Percentiles rank a stretch among this genome's conserved stretches.
phyloP scores from a whole-genome alignment of 768 basidiomycete genomes.

The Russula earlei region DNA sequence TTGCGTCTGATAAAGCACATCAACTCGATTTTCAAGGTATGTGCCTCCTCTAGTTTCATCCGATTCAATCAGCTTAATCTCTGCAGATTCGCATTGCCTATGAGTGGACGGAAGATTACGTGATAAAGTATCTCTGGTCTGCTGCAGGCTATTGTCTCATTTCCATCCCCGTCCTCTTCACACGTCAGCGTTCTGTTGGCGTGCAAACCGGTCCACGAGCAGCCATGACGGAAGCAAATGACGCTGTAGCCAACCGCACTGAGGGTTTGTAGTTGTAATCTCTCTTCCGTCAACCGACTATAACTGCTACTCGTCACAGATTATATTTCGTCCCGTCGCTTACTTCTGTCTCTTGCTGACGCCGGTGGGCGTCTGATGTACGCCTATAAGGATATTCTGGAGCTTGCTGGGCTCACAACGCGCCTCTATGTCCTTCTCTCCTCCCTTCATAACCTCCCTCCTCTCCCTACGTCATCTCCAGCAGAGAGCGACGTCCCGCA shows the following conservation, averaged over 20 bases:
- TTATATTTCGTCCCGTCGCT: slow-evolving; percentile 88
- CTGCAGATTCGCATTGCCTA: slow-evolving; percentile 77
- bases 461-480: slow-evolving; percentile 34
- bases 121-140: slow-evolving; percentile 95
- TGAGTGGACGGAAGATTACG: slow-evolving; percentile 94
- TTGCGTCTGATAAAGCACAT: slow-evolving; percentile 75
- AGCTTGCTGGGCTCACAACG: slow-evolving; percentile 89
- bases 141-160: slow-evolving; percentile 88
- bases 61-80: background rate
- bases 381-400: slow-evolving; percentile 89
- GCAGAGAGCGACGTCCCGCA: slow-evolving; percentile 28
- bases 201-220: slow-evolving; percentile 17
- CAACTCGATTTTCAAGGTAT: slow-evolving; percentile 83
- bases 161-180: slow-evolving; percentile 80
- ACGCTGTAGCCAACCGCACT: slow-evolving; percentile 39
- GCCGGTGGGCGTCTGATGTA: slow-evolving; percentile 95
- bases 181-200: slow-evolving; percentile 33
- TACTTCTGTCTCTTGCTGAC: slow-evolving; percentile 90
- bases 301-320: slow-evolving; percentile 30
- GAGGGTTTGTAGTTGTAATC: slow-evolving; percentile 29
- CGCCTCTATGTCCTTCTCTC: slow-evolving; percentile 84
- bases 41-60: background rate
- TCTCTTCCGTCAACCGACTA: no score
- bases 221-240: slow-evolving; percentile 18
- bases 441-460: slow-evolving; percentile 65